Base-by-base conservation (phyloP, 495 filamentous ascomycete species). In the Penicillium simplicissimum region DNA sequence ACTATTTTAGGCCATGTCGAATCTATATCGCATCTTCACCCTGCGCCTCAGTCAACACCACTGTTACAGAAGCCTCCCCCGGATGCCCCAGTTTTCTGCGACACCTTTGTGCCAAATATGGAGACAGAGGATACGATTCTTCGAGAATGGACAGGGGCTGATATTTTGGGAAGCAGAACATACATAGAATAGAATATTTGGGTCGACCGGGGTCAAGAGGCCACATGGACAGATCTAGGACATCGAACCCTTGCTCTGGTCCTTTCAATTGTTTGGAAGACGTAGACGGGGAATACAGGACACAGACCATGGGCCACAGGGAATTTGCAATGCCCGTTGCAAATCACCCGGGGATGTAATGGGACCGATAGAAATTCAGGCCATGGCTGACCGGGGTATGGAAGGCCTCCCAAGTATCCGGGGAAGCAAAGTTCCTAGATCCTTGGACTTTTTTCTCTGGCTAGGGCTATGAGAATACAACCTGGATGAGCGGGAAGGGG, bases 31-130 rank as follows among this genome's bases (percentile, higher is more conserved):
- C 34, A 53, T 53, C 51, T 53, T 34, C 23, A 52, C 11, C 48
- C 45, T 49, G 45, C 45, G 45, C 45, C 23, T 31, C 45, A 25
- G 5, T 31, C 45, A 7, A 49, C 21, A 49, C 42, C 42, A 45
- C 42, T 45, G 42, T 45, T 19, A 11, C 19, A 45, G 42, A 15
- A 45, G 19, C 19, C 23, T 17, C 33, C 52, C 7, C 25, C n/a
- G 31, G 17, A 37, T 36, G 17, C 33, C 51, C 51, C 19, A 53
- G 31, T 34, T 35, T 53, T 53, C 51, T 53, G 51, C 33, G 3
- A 53, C 33, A 53, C n/a, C 64, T 69, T 67, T 69, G 67, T 67
- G 58, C 67, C 55, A 67, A 49, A 61, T 57, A 57, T 62, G 51
- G 57, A 13, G 36, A n/a, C 5, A 60, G 25, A 61, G 53, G 34